These are phyloP conservation scores for Penicillium sp. DNA, from an alignment of 2,329 filamentous ascomycete species.

Conservation along the genomic window DNA sequence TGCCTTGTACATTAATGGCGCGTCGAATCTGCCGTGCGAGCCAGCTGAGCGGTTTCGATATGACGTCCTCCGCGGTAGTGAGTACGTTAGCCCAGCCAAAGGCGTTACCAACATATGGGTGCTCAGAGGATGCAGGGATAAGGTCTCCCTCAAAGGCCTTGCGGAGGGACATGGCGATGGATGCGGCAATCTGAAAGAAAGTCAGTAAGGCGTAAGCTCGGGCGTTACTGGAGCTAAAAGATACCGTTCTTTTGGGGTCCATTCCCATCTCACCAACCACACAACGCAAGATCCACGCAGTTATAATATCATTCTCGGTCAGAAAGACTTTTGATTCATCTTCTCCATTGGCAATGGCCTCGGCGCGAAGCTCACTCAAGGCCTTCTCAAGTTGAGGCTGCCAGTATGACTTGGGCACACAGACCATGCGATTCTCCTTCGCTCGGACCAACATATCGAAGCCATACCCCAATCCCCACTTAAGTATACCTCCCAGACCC, in stretches of 20 bases:
- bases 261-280: constrained; percentile 11
- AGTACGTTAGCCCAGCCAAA: constrained; percentile 18
- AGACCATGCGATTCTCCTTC: constrained; percentile 22
- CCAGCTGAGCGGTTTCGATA: constrained; percentile 16
- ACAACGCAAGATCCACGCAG: constrained; percentile 17
- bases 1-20: constrained; percentile 18
- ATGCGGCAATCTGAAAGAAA: constrained; percentile 9
- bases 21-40: constrained; percentile 12
- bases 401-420: constrained; percentile 16
- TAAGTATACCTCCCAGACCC: constrained; percentile 12
- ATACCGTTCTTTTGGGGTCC: constrained; percentile 2
- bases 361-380: constrained; percentile 11
- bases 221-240: not conserved
- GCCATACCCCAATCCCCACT: constrained; percentile 18
- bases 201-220: not conserved
- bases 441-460: constrained; percentile 17
- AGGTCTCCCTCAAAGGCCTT: constrained; percentile 18
- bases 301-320: constrained; percentile 18
- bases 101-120: constrained; percentile 17
- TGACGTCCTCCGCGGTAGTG: constrained; percentile 9
- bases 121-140: constrained; percentile 9
- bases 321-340: constrained; percentile 13
- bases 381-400: constrained; percentile 14
- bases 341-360: constrained; percentile 9
- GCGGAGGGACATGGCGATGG: constrained; percentile 19